Conservation (phyloP, 176 grass and related monocot species). For the Aegilops umbellulata region DNA sequence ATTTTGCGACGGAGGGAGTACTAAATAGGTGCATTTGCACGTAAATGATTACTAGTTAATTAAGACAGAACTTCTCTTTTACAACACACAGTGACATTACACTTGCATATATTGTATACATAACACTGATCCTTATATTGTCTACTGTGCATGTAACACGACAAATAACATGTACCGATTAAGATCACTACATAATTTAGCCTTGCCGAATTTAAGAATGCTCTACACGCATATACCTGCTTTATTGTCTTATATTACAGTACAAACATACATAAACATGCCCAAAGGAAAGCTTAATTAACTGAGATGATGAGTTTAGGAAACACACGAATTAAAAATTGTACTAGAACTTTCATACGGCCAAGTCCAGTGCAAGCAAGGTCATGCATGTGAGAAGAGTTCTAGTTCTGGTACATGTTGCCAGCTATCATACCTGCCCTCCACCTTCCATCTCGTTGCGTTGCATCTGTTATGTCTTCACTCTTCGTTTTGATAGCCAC, state of each 20-base stretch:
- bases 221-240: neutral
- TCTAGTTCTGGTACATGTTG: neutral
- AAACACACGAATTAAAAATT: neutral
- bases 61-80: neutral
- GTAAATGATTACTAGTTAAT: too few species aligned
- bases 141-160: neutral
- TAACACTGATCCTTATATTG: neutral
- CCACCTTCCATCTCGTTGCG: conserved; percentile 3
- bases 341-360: neutral
- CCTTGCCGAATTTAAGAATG: neutral
- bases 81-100: neutral
- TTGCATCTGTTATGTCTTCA: neutral
- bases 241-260: neutral
- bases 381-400: neutral
- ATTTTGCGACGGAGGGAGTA: too few species aligned
- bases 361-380: neutral
- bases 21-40: too few species aligned
- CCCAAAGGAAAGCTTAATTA: neutral
- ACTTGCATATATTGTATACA: neutral
- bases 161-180: neutral
- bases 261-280: neutral
- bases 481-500: conserved; percentile 14
- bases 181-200: neutral
- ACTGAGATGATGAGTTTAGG: neutral
- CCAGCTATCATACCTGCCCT: neutral